phyloP scores from a whole-genome alignment of 2,329 filamentous ascomycete genomes.

The Aspergillus intermedius region DNA sequence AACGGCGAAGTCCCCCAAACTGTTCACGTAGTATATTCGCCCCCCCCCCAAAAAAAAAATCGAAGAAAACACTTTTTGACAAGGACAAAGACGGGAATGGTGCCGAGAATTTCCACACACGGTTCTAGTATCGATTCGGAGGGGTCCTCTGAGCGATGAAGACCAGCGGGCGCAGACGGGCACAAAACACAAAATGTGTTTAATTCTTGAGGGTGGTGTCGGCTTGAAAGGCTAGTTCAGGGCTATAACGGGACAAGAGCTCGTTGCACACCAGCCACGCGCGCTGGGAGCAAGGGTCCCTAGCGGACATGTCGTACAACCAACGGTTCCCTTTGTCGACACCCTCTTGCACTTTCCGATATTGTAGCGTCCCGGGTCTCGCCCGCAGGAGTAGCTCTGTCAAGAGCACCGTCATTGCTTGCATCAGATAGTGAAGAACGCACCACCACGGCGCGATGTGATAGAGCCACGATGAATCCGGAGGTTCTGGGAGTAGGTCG shows the following conservation, averaged over 20 bases:
- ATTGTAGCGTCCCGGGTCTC: conserved; percentile 24
- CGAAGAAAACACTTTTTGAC: not conserved
- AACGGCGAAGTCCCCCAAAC: not conserved
- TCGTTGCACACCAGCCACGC: conserved; percentile 28
- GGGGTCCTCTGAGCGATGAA: too few relatives aligned
- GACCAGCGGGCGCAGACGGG: not conserved
- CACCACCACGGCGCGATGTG: conserved; percentile 35
- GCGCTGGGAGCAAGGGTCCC: conserved; percentile 26
- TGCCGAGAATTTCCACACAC: not conserved
- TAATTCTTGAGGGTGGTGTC: not conserved
- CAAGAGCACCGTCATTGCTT: conserved; percentile 32
- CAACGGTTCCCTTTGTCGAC: conserved; percentile 31
- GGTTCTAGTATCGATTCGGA: not conserved
- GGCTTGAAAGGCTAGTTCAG: conserved; percentile 2
- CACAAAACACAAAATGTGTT: not conserved
- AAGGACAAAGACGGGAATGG: not conserved
- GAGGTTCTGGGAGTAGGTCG: conserved; percentile 29
- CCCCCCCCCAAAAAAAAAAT: not conserved
- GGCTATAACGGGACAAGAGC: conserved; percentile 17
- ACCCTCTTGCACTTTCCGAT: conserved; percentile 19
- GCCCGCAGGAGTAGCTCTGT: conserved; percentile 29
- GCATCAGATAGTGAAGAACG: conserved; percentile 36
- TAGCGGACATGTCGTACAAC: conserved; percentile 31
- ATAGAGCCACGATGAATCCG: conserved; percentile 25
- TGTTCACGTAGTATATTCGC: not conserved